Base-by-base conservation (phyloP, 257 asterid genomes). In the Oldenlandia corymbosa region DNA sequence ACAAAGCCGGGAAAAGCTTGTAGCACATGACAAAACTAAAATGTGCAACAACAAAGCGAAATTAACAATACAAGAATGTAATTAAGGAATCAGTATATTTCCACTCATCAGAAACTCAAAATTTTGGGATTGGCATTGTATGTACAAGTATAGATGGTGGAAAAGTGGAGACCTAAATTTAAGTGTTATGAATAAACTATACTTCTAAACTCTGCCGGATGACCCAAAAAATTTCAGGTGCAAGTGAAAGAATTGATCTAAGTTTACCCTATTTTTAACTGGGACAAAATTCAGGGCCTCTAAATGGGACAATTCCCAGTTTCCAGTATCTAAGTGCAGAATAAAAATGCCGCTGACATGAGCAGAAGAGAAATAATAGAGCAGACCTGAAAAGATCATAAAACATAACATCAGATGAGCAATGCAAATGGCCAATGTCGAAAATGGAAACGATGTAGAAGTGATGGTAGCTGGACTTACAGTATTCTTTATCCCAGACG, bases 301-400 rank as follows among this genome's bases (percentile, higher is more conserved):
- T 51, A 16, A 42, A 28, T 41, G 42, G 73, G 39, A n/a, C n/a
- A n/a, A n/a, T n/a, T n/a, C n/a, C n/a, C n/a, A n/a, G n/a, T 58
- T 28, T 14, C 28, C 58, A 11, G 53, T 73, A n/a, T 70, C 67
- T 50, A 79, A 14, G 42, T 53, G 41, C 71, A 68, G 16, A 81
- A 26, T 31, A 78, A 61, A 18, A 67, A 65, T 48, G 78, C 80
- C 10, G 78, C 1, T 20, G 73, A 58, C 54, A 76, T 49, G 20
- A 80, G 23, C 58, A 70, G 71, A 45, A 58, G 43, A 49, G 42
- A 41, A 39, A 68, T 64, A 71, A 60, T 45, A 20, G 51, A 26
- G 3, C 69, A 42, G 59, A 55, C 87, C 93, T 85, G 83, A 72
- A 78, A n/a, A 78, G 74, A 36, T 3, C 12, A 53, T 27, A 41